These are phyloP conservation scores for Clarireedia sp. DNA, from an alignment of 2,329 filamentous ascomycete species.

Conservation along the genomic window DNA sequence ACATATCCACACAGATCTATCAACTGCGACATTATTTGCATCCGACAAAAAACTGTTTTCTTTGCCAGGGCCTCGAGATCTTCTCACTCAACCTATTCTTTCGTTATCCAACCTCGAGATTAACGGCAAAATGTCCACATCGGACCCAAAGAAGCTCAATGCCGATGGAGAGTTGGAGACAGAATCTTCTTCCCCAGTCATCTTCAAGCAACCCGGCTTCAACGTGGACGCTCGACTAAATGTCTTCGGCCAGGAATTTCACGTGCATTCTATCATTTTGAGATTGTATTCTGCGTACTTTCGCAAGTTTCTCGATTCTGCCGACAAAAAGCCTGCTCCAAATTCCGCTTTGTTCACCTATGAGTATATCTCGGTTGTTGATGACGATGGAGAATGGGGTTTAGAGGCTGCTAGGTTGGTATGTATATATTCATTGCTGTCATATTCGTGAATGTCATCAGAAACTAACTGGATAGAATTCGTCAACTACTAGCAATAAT, in stretches of 20 bases:
- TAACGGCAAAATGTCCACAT: too few species aligned
- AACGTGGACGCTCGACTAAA: constrained; percentile 5
- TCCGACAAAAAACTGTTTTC: too few species aligned
- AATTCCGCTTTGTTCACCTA: not conserved
- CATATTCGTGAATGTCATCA: too few species aligned
- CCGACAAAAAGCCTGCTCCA: constrained; percentile 4
- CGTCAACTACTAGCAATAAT: too few species aligned
- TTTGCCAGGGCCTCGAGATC: too few species aligned
- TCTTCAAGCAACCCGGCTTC: not conserved
- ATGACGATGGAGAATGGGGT: not conserved
- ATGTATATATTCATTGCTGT: too few species aligned
- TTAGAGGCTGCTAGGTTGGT: not conserved
- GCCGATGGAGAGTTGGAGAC: not conserved
- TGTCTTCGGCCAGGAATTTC: constrained; percentile 1
- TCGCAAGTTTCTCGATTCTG: constrained; percentile 10
- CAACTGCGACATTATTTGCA: too few species aligned
- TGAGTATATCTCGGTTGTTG: not conserved
- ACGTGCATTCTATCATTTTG: constrained; percentile 10
- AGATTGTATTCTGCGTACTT: constrained; percentile 12
- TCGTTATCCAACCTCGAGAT: too few species aligned
- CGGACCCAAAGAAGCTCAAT: not conserved
- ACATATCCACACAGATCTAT: too few species aligned
- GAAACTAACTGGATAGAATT: too few species aligned
- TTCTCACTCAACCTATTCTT: too few species aligned
- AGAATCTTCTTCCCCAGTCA: not conserved